These are phyloP conservation scores for Ogataea parapolymorpha DNA, from an alignment of 805 yeast species.

Conservation along the genomic window DNA sequence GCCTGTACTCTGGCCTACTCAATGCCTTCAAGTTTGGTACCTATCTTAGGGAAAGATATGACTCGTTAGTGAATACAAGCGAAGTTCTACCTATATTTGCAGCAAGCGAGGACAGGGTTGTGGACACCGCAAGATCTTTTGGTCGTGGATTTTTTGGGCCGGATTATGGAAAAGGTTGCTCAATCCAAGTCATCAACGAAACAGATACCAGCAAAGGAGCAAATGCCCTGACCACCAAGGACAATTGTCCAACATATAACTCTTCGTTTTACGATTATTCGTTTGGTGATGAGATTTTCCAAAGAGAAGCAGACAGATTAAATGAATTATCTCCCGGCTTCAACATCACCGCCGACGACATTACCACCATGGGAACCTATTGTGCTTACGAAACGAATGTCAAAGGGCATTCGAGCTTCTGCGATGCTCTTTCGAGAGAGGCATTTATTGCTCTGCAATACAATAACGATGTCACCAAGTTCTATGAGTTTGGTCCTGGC, in stretches of 20 bases:
- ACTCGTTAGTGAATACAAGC: conserved; percentile 38
- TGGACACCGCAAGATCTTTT: conserved; percentile 49
- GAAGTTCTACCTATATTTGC: conserved; percentile 45
- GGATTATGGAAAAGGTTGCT: conserved; percentile 35
- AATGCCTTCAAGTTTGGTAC: conserved; percentile 47
- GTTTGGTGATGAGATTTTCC: conserved; percentile 24
- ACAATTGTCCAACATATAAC: conserved; percentile 30
- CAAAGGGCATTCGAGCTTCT: conserved; percentile 59
- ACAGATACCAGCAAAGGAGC: conserved; percentile 42
- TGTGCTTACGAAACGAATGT: conserved; percentile 74
- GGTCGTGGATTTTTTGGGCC: conserved; percentile 53
- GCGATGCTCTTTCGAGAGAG: conserved; percentile 60
- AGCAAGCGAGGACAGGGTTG: conserved; percentile 49
- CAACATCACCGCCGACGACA: conserved; percentile 49
- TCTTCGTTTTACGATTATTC: conserved; percentile 23
- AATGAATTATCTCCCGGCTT: conserved; percentile 48
- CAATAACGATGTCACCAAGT: conserved; percentile 50
- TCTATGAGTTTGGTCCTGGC: conserved; percentile 62
- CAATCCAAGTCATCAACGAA: conserved; percentile 45
- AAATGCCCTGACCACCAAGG: conserved; percentile 43
- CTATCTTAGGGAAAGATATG: conserved; percentile 46
- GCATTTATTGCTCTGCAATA: conserved; percentile 63
- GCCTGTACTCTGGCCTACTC: conserved; percentile 48
- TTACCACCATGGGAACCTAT: conserved; percentile 47
- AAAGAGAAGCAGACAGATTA: conserved; percentile 52